phyloP scores from a whole-genome alignment of 345 rosid genomes.

The Linum trigynum region DNA sequence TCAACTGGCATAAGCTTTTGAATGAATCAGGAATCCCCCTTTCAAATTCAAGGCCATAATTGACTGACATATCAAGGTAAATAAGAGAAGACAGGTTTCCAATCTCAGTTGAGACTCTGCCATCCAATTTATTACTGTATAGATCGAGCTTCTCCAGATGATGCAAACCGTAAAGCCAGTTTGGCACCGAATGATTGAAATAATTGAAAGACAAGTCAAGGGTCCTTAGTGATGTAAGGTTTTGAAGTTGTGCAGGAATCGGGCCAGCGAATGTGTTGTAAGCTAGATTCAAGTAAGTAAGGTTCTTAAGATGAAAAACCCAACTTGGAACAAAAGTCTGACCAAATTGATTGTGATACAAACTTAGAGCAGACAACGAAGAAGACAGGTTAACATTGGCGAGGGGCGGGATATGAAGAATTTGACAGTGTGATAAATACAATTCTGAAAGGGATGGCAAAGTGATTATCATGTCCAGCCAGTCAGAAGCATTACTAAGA shows the following conservation, averaged over 20 bases:
- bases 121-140: background rate
- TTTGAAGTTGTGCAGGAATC: background rate
- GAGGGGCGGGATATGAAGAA: background rate
- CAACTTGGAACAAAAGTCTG: background rate
- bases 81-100: background rate
- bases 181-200: background rate
- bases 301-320: background rate
- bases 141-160: background rate
- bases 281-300: background rate
- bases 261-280: background rate
- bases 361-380: background rate
- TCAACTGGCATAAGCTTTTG: background rate
- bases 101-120: background rate
- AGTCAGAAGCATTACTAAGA: background rate
- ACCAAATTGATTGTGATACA: background rate
- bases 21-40: background rate
- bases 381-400: background rate
- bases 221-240: slow-evolving; percentile 5
- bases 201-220: background rate
- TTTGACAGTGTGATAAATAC: background rate
- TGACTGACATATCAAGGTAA: background rate
- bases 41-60: background rate
- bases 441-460: background rate
- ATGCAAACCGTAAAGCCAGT: background rate
- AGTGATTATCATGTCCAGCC: background rate